A percentile compares a stretch with the other conserved stretches of the same genome.
These are phyloP conservation scores for Heterobasidion irregulare DNA, from an alignment of 1,284 basidiomycete species.

Conservation along the genomic window DNA sequence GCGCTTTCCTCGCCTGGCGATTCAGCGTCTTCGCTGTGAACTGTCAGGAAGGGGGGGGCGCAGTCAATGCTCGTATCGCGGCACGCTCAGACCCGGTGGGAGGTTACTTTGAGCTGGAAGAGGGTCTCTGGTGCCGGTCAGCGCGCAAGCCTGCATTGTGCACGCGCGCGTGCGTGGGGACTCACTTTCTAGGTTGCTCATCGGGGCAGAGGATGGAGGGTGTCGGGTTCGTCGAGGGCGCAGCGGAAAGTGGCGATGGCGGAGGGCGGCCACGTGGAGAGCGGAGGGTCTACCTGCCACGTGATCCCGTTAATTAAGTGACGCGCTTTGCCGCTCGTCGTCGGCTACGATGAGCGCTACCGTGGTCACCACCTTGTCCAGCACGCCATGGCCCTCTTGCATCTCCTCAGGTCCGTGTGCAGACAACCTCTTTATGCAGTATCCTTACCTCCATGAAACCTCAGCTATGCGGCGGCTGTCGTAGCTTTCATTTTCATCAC, in stretches of 20 bases:
- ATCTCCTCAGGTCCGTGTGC: slow-evolving; percentile 16
- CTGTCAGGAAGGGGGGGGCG: slow-evolving; percentile 29
- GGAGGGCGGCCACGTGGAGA: no score
- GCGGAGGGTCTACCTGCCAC: neutral
- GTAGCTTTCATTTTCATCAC: slow-evolving; percentile 27
- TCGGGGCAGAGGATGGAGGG: slow-evolving; percentile 25
- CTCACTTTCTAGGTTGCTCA: slow-evolving; percentile 91
- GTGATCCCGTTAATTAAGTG: neutral
- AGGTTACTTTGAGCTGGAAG: slow-evolving; percentile 84
- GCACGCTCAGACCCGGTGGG: neutral
- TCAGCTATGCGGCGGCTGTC: slow-evolving; percentile 25
- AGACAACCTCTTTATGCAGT: no score
- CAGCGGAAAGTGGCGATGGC: neutral
- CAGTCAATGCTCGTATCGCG: slow-evolving; percentile 10
- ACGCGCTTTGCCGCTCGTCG: neutral
- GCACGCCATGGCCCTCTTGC: slow-evolving; percentile 13
- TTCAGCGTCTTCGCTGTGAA: slow-evolving; percentile 93
- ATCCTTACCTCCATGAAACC: no score
- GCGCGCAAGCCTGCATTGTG: slow-evolving; percentile 4
- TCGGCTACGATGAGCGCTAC: neutral
- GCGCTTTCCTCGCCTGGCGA: slow-evolving; percentile 91
- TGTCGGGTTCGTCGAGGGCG: no score
- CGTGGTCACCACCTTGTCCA: neutral
- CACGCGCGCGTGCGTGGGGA: slow-evolving; percentile 2
- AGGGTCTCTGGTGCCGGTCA: slow-evolving; percentile 67